Percentiles rank a stretch among this genome's conserved stretches.
Conservation (phyloP, 805 yeast species). For the Candida chauliodis region DNA sequence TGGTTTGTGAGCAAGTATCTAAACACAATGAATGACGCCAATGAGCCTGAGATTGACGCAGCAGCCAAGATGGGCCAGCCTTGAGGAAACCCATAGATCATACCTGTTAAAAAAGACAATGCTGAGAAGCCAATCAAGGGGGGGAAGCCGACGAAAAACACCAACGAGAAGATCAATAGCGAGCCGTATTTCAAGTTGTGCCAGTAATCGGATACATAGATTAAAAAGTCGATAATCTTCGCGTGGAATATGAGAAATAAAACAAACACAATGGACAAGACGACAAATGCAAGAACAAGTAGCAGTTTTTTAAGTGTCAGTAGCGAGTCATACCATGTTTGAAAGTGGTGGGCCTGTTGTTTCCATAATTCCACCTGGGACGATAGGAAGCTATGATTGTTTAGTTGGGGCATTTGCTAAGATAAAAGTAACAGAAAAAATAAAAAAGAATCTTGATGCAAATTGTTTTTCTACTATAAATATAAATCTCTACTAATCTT, state of each 20-base stretch:
- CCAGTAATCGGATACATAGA: conserved; percentile 45
- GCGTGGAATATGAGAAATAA: conserved; percentile 30
- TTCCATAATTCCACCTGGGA: background rate
- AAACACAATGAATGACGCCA: conserved; percentile 67
- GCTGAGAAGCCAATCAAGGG: conserved; percentile 83
- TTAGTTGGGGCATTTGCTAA: conserved; percentile 2
- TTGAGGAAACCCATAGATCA: conserved; percentile 72
- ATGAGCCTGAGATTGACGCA: conserved; percentile 71
- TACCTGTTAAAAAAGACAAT: conserved; percentile 65
- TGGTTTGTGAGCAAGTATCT: conserved; percentile 52
- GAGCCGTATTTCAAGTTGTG: conserved; percentile 36
- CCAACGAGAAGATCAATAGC: conserved; percentile 45
- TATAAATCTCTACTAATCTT: conserved; percentile 7
- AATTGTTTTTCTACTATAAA: too few relatives aligned
- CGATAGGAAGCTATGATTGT: background rate
- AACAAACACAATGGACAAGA: conserved; percentile 16
- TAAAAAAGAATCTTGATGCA: background rate
- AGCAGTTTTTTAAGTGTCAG: conserved; percentile 14
- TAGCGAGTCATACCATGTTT: conserved; percentile 19
- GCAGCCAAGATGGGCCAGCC: conserved; percentile 78
- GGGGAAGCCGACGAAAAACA: conserved; percentile 79
- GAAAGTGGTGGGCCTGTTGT: background rate
- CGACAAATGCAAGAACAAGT: conserved; percentile 12
- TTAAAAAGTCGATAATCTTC: conserved; percentile 32
- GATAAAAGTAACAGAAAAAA: background rate